Evolutionary conservation across 2,329 filamentous ascomycete species (phyloP), one percentile per base, ranked within the genome.

Genomic region (Rosellinia necatrix): DNA sequence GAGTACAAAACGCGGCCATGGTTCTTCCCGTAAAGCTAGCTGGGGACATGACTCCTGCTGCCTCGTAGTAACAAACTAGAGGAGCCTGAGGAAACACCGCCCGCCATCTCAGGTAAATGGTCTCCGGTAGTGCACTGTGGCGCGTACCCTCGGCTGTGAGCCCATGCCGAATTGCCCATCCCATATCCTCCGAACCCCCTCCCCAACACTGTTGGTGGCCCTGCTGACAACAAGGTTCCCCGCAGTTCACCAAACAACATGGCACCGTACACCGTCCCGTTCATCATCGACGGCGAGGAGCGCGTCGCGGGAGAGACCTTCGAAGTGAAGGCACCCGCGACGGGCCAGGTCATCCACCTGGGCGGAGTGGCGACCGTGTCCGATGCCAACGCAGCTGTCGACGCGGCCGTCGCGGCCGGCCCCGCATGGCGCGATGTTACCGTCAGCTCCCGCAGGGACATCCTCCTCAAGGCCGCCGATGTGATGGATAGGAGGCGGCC

Each of bases 401-500:
- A 62, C 4, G 60, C 61, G 1, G 58, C 60, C 0, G 58, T 53
- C 7, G 61, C 59, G 12, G 62, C 62, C 1, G 40, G 25, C 6
- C 6, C 25, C 25, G 24, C 34, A 15, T 64, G 62, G 62, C 58
- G 57, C 10, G 55, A 59, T 5, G 32, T 24, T 84, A 83, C 41
- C 82, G 86, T 1, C 68, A 38, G 76, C 21, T 68, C 78, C 21
- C 87, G 89, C 34, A 85, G 89, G 30, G 82, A 88, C 61, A 84
- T 96, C 61, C 79, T 96, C 56, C 75, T 88, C 55, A 85, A 84
- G 68, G 86, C 88, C 0, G 86, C 87, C 8, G 83, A 86, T 7
- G 73, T 92, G 44, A 75, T 92, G 58, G 76, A 82, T 35, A 24
- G 40, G 22, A 53, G 44, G 7, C 75, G 76, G 19, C 79, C 83